phyloP scores from a whole-genome alignment of 768 basidiomycete species.

The Tulasnella sp. region DNA sequence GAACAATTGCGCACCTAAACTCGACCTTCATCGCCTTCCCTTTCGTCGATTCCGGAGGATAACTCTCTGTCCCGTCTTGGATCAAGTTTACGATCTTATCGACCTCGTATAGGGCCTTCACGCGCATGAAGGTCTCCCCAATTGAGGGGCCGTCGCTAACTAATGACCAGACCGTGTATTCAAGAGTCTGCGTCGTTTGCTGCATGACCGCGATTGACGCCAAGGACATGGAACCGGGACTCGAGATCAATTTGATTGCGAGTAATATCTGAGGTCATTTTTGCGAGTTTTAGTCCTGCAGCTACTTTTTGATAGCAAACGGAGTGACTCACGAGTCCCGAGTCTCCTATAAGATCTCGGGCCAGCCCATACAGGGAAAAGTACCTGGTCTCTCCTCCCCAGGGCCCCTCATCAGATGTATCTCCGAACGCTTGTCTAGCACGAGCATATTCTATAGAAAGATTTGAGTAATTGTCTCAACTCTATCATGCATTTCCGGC shows the following conservation, averaged over 20 bases:
- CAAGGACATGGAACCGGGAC: background rate
- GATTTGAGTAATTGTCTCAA: background rate
- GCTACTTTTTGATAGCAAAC: background rate
- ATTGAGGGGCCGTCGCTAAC: background rate
- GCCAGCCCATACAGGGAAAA: background rate
- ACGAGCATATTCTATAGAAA: background rate
- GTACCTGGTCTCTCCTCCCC: background rate
- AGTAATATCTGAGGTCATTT: background rate
- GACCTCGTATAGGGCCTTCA: slow-evolving; percentile 12
- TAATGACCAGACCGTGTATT: background rate
- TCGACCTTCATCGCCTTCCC: slow-evolving; percentile 15
- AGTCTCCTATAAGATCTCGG: background rate
- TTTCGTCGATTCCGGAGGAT: background rate
- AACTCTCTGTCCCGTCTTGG: slow-evolving; percentile 3
- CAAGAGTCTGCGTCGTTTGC: background rate
- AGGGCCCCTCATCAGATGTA: background rate
- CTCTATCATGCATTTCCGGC: background rate
- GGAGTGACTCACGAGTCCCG: background rate
- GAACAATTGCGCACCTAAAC: slow-evolving; percentile 8
- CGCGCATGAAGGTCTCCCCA: background rate
- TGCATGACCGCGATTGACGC: background rate
- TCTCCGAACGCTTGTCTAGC: background rate
- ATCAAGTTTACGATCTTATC: slow-evolving; percentile 10
- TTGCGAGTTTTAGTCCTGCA: background rate
- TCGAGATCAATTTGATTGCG: background rate